Evolutionary conservation across 495 filamentous ascomycete species (phyloP).

Genomic region (Penicillium herquei): DNA sequence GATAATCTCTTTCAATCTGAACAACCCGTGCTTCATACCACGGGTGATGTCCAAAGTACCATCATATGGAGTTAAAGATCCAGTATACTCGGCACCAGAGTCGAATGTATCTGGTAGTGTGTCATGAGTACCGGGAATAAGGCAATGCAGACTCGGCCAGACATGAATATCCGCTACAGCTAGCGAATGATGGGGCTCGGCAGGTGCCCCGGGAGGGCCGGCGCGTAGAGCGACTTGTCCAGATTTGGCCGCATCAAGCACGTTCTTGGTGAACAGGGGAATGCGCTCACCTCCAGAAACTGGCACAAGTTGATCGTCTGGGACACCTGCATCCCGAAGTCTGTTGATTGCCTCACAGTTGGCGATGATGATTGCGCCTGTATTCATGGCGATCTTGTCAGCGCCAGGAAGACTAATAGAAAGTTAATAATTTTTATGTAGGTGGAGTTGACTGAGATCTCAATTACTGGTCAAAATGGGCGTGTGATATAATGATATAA

Average conservation of each 20-base stretch:
- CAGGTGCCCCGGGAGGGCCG: background rate
- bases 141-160: background rate
- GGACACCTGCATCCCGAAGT: background rate
- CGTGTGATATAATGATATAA: background rate
- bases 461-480: background rate
- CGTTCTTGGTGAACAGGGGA: background rate
- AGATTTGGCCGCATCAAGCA: background rate
- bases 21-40: background rate
- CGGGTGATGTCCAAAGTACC: background rate
- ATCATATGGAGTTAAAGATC: background rate
- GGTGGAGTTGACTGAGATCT: background rate
- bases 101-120: background rate
- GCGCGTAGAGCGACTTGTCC: background rate
- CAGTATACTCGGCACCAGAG: background rate
- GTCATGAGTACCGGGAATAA: background rate
- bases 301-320: background rate
- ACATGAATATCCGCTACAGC: background rate
- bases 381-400: background rate
- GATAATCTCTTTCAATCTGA: background rate
- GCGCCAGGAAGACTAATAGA: background rate
- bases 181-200: background rate
- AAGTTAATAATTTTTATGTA: background rate
- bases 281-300: background rate
- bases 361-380: background rate
- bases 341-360: background rate